These are phyloP conservation scores for Mycena crocata DNA, from an alignment of 768 basidiomycete species.

Conservation along the genomic window DNA sequence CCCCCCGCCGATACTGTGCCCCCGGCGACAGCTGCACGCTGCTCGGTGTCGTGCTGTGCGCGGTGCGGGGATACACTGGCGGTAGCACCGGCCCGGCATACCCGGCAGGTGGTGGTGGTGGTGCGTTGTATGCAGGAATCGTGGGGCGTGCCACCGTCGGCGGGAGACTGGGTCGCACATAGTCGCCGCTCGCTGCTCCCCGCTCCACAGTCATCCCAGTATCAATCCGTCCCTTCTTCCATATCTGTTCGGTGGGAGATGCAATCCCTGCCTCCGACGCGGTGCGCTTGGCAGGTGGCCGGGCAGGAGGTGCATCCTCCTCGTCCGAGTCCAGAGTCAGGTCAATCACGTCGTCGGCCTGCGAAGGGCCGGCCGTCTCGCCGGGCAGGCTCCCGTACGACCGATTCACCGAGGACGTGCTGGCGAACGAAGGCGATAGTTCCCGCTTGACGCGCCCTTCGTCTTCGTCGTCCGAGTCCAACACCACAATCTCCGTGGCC, in stretches of 20 bases:
- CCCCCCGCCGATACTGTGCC: constrained; percentile 18
- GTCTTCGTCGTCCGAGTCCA: constrained; percentile 85
- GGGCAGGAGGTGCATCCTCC: constrained; percentile 58
- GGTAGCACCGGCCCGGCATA: constrained; percentile 19
- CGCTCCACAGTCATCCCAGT: constrained; percentile 25
- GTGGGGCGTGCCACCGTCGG: constrained; percentile 15
- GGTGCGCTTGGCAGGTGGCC: constrained; percentile 68
- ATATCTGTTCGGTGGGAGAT: constrained; percentile 73
- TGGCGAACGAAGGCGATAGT: constrained; percentile 73
- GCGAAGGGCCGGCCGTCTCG: constrained; percentile 43
- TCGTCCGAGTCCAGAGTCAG: constrained; percentile 86
- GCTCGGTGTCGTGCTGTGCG: not conserved
- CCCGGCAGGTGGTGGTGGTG: constrained; percentile 7
- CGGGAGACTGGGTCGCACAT: not conserved
- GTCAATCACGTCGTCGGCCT: constrained; percentile 77
- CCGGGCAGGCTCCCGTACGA: constrained; percentile 41
- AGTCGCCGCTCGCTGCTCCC: constrained; percentile 6
- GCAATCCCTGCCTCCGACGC: constrained; percentile 59
- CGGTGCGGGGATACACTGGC: constrained; percentile 13
- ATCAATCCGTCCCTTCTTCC: constrained; percentile 73
- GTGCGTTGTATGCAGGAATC: not conserved
- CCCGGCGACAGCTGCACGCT: constrained; percentile 12
- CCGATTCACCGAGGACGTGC: constrained; percentile 51
- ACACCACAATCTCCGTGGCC: constrained; percentile 68
- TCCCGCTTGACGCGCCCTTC: constrained; percentile 82